Evolutionary conservation across 1,139 yeast genomes (phyloP).

Genomic region (Sugiyamaella xylanicola): DNA sequence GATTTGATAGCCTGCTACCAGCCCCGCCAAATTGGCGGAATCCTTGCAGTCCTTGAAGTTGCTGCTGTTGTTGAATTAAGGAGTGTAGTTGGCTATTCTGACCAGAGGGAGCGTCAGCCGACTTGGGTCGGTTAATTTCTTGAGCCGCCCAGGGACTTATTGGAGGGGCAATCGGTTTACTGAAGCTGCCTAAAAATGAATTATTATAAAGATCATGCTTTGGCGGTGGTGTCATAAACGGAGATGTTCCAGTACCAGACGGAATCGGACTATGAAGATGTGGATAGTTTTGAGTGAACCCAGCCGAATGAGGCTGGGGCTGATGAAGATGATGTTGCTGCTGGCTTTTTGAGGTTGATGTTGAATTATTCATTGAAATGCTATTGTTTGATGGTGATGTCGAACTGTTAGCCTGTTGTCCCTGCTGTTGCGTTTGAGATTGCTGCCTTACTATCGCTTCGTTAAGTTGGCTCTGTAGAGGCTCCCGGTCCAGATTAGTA

Average conservation of each 20-base stretch:
- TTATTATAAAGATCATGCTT: conserved; percentile 21
- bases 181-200: conserved; percentile 19
- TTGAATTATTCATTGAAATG: not conserved
- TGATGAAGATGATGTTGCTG: conserved; percentile 24
- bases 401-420: conserved; percentile 10
- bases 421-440: conserved; percentile 14
- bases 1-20: conserved; percentile 12
- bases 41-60: conserved; percentile 10
- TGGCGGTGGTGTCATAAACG: conserved; percentile 31
- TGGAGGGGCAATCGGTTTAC: conserved; percentile 26
- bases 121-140: conserved; percentile 37
- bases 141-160: conserved; percentile 33
- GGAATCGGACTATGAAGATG: conserved; percentile 14
- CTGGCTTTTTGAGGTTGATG: conserved; percentile 13
- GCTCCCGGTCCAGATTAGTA: conserved; percentile 27
- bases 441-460: conserved; percentile 7
- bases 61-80: conserved; percentile 16
- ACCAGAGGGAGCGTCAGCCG: conserved; percentile 29
- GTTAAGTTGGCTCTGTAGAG: conserved; percentile 14
- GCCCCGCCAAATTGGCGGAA: conserved; percentile 10
- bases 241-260: conserved; percentile 9
- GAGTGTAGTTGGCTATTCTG: conserved; percentile 10
- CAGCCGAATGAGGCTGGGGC: conserved; percentile 22
- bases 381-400: conserved; percentile 12
- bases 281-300: conserved; percentile 15